A percentile compares a stretch with the other conserved stretches of the same genome.
Conservation (phyloP, 2,329 filamentous ascomycete species). For the Claviceps purpurea region DNA sequence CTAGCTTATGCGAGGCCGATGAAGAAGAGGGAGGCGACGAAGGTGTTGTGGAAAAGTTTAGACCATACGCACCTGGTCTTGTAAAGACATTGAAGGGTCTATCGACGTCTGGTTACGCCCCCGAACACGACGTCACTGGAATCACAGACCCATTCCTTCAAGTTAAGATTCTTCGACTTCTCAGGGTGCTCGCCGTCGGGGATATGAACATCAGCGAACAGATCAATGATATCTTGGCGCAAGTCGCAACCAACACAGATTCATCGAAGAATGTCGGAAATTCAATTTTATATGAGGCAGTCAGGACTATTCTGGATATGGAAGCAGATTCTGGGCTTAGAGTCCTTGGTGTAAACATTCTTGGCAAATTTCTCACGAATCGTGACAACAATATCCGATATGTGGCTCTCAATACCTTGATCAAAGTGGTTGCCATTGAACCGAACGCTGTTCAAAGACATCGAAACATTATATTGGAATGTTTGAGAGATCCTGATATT, state of each 20-base stretch:
- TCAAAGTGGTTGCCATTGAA: conserved; percentile 96
- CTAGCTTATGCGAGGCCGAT: conserved; percentile 86
- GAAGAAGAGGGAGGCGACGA: conserved; percentile 86
- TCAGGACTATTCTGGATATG: conserved; percentile 93
- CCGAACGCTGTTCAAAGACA: conserved; percentile 95
- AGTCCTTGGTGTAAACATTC: conserved; percentile 92
- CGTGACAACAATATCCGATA: conserved; percentile 99
- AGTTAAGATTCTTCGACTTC: conserved; percentile 81
- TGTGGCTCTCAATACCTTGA: conserved; percentile 89
- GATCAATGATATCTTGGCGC: conserved; percentile 95
- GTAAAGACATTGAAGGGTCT: conserved; percentile 86
- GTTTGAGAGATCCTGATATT: conserved; percentile 90
- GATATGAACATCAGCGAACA: conserved; percentile 83
- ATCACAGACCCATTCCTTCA: conserved; percentile 97
- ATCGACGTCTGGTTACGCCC: conserved; percentile 89
- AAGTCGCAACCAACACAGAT: conserved; percentile 96
- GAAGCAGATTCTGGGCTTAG: conserved; percentile 91
- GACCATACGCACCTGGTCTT: conserved; percentile 68
- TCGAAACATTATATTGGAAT: conserved; percentile 94
- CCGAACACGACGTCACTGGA: conserved; percentile 94
- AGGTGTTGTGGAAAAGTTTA: conserved; percentile 81
- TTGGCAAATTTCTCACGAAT: conserved; percentile 97
- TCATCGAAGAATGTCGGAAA: conserved; percentile 98
- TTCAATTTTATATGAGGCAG: conserved; percentile 93
- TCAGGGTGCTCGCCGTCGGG: conserved; percentile 76